phyloP scores from a whole-genome alignment of 2,329 filamentous ascomycete genomes.

The Colletotrichum euphorbiae region DNA sequence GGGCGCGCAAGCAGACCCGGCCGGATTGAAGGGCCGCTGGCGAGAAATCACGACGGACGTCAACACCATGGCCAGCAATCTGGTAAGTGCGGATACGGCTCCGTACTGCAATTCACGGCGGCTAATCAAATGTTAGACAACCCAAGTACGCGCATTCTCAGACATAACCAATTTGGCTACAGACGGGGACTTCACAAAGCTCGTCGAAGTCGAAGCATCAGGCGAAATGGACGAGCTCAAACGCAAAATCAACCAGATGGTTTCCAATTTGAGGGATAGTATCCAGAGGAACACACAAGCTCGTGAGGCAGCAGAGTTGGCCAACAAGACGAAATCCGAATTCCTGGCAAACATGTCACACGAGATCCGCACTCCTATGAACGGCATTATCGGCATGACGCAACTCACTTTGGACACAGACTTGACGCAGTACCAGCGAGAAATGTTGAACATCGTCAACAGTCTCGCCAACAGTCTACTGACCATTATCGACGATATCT shows the following conservation, averaged over 20 bases:
- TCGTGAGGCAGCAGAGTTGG: conserved; percentile 93
- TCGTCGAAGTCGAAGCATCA: conserved; percentile 96
- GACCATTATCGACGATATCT: conserved; percentile 92
- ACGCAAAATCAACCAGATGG: conserved; percentile 99
- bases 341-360: conserved; percentile 99
- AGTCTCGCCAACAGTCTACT: conserved; percentile 95
- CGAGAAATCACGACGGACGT: conserved; percentile 98
- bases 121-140: conserved; percentile 73
- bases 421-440: conserved; percentile 92
- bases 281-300: conserved; percentile 97
- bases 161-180: conserved; percentile 99
- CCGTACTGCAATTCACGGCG: conserved; percentile 15
- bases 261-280: conserved; percentile 92
- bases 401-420: conserved; percentile 96
- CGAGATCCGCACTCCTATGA: conserved; percentile 97
- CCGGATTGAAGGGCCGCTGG: conserved; percentile 93
- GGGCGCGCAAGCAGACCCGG: conserved; percentile 95
- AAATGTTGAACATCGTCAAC: conserved; percentile 99
- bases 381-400: conserved; percentile 98
- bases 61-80: conserved; percentile 86
- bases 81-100: conserved; percentile 55
- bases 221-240: conserved; percentile 99
- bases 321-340: conserved; percentile 98
- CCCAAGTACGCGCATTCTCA: conserved; percentile 96
- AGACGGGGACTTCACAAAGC: conserved; percentile 95